Evolutionary conservation across 345 rosid genomes (phyloP).

Genomic region (Hibiscus mutabilis): DNA sequence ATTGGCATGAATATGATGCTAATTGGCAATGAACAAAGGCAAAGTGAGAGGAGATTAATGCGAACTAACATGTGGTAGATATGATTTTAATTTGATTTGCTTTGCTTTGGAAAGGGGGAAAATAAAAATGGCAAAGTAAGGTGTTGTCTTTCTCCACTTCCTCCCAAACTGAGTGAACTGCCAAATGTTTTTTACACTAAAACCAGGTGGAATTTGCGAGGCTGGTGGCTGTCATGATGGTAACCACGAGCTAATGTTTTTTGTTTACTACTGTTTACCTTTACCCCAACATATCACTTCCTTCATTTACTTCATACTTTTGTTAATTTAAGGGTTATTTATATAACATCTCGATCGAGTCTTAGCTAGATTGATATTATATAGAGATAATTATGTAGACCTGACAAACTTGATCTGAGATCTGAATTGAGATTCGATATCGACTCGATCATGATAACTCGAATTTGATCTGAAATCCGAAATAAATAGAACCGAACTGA

Average conservation of each 20-base stretch:
- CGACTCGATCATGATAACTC: too few species aligned
- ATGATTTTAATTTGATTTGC: neutral
- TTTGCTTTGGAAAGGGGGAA: neutral
- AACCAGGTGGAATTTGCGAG: neutral
- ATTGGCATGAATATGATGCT: neutral
- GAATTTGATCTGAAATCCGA: too few species aligned
- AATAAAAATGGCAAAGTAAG: neutral
- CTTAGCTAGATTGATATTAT: too few species aligned
- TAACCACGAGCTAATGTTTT: neutral
- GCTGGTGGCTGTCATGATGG: neutral
- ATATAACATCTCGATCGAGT: too few species aligned
- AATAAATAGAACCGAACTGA: too few species aligned
- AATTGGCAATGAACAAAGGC: neutral
- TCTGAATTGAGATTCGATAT: too few species aligned
- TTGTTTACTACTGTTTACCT: neutral
- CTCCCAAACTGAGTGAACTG: neutral
- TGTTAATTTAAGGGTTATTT: neutral
- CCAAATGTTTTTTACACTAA: neutral
- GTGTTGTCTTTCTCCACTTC: neutral
- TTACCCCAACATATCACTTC: neutral
- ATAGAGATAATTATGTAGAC: too few species aligned
- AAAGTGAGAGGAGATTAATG: too few species aligned
- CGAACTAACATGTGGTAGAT: neutral
- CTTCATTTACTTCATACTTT: neutral
- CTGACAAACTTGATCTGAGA: too few species aligned